Conservation (phyloP, 1,139 yeast species). For the Candida neerlandica region DNA sequence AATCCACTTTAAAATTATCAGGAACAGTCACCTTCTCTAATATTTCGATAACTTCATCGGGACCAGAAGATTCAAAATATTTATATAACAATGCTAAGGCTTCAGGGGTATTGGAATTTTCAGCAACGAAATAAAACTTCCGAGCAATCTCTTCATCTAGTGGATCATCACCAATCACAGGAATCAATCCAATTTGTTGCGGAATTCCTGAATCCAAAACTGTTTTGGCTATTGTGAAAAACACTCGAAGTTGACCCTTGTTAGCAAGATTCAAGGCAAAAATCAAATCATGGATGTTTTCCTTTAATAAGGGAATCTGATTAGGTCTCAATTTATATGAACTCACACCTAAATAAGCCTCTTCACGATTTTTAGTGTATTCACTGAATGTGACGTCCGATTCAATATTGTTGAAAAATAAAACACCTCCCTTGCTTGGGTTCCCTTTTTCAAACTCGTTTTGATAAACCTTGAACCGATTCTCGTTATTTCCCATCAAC, state of each 20-base stretch:
- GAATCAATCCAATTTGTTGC: slow-evolving; percentile 80
- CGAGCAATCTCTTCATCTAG: slow-evolving; percentile 33
- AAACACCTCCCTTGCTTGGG: slow-evolving; percentile 45
- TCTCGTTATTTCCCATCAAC: slow-evolving; percentile 38
- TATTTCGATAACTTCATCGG: slow-evolving; percentile 28
- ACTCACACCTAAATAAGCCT: slow-evolving; percentile 35
- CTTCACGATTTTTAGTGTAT: slow-evolving; percentile 46
- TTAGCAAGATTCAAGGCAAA: slow-evolving; percentile 69
- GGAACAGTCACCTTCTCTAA: slow-evolving; percentile 25
- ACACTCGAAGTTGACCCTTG: slow-evolving; percentile 46
- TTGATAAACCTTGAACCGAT: slow-evolving; percentile 38
- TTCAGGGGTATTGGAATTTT: slow-evolving; percentile 34
- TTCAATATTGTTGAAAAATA: slow-evolving; percentile 80
- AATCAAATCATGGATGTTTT: slow-evolving; percentile 76
- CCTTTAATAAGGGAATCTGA: slow-evolving; percentile 67
- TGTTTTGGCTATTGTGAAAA: slow-evolving; percentile 52
- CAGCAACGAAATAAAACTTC: slow-evolving; percentile 36
- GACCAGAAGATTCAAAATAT: slow-evolving; percentile 29
- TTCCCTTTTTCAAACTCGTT: slow-evolving; percentile 29
- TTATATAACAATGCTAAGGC: slow-evolving; percentile 47
- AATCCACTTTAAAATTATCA: slow-evolving; percentile 26
- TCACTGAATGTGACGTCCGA: slow-evolving; percentile 55
- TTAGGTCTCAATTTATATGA: slow-evolving; percentile 45
- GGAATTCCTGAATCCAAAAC: slow-evolving; percentile 65
- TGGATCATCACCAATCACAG: slow-evolving; percentile 44